Conservation (phyloP, 768 basidiomycete genomes). For the Naganishia friedmannii region DNA sequence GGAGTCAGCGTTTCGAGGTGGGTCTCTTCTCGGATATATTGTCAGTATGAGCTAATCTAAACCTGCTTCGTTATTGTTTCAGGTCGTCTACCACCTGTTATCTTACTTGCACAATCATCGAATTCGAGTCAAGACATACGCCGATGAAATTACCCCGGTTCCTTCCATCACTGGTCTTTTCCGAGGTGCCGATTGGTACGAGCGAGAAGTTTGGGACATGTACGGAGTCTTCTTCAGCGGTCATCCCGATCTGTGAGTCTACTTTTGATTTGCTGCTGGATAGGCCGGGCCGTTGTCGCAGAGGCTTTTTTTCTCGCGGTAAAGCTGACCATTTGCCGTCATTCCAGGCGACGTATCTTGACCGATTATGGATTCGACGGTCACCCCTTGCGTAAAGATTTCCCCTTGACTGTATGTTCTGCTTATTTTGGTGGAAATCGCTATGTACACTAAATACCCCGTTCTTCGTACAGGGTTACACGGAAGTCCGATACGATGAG, state of each 20-base stretch:
- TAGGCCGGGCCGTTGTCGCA: background rate
- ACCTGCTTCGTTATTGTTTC: too few species aligned
- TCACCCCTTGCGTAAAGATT: constrained; percentile 95
- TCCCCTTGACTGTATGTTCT: constrained; percentile 80
- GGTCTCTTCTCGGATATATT: constrained; percentile 28
- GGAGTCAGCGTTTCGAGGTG: constrained; percentile 82
- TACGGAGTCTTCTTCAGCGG: constrained; percentile 93
- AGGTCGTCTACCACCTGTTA: constrained; percentile 86
- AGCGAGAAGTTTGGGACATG: constrained; percentile 97
- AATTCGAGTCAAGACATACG: constrained; percentile 95
- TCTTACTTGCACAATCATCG: constrained; percentile 74
- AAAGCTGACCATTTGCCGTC: background rate
- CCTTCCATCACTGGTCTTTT: constrained; percentile 77
- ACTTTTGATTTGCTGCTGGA: background rate
- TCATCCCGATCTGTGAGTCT: constrained; percentile 87
- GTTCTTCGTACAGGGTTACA: constrained; percentile 75
- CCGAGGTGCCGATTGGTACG: constrained; percentile 96
- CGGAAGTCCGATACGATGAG: constrained; percentile 95
- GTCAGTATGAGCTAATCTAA: constrained; percentile 26
- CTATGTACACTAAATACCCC: constrained; percentile 64
- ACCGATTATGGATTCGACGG: constrained; percentile 99
- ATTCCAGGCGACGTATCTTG: constrained; percentile 71
- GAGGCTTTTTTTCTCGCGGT: background rate
- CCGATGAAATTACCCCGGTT: constrained; percentile 84
- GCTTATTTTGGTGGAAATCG: background rate